These are phyloP conservation scores for Ocimum tenuiflorum DNA, from an alignment of 257 asterid genomes.

Conservation along the genomic window DNA sequence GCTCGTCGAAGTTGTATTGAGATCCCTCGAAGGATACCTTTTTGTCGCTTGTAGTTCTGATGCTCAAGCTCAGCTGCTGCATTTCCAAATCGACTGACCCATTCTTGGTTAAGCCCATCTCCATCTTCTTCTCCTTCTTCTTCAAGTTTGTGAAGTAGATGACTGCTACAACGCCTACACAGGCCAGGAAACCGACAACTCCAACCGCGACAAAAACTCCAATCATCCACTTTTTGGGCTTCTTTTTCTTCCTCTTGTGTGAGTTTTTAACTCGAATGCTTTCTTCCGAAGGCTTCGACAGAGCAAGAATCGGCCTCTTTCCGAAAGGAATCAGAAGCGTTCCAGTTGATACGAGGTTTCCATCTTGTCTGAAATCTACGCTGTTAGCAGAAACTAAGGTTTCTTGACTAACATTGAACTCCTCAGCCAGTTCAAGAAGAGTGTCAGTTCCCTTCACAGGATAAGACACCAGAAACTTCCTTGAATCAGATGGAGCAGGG, in stretches of 20 bases:
- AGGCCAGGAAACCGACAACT: conserved; percentile 26
- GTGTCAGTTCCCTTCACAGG: conserved; percentile 49
- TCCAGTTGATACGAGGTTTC: conserved; percentile 26
- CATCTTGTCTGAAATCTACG: conserved; percentile 22
- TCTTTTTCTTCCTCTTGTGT: conserved; percentile 29
- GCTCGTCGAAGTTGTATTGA: conserved; percentile 44
- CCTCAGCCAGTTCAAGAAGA: conserved; percentile 24
- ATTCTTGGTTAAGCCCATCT: conserved; percentile 5
- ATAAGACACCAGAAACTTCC: conserved; percentile 37
- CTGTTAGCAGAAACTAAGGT: conserved; percentile 32
- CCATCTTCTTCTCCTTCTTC: conserved; percentile 21
- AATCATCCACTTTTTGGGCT: conserved; percentile 27
- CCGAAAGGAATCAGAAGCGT: conserved; percentile 45
- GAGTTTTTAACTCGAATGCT: conserved; percentile 21
- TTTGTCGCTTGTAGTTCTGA: conserved; percentile 62
- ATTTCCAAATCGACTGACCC: conserved; percentile 38
- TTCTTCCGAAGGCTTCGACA: conserved; percentile 17
- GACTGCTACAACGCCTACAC: conserved; percentile 33
- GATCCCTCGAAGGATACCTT: conserved; percentile 76
- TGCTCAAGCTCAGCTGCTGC: conserved; percentile 59
- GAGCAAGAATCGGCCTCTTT: conserved; percentile 18
- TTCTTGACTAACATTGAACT: conserved; percentile 35
- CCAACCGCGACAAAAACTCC: conserved; percentile 43
- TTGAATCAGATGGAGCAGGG: conserved; percentile 28
- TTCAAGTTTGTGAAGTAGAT: conserved; percentile 30